Evolutionary conservation across 2,329 filamentous ascomycete genomes (phyloP).

Genomic region (Sporothrix pallida): DNA sequence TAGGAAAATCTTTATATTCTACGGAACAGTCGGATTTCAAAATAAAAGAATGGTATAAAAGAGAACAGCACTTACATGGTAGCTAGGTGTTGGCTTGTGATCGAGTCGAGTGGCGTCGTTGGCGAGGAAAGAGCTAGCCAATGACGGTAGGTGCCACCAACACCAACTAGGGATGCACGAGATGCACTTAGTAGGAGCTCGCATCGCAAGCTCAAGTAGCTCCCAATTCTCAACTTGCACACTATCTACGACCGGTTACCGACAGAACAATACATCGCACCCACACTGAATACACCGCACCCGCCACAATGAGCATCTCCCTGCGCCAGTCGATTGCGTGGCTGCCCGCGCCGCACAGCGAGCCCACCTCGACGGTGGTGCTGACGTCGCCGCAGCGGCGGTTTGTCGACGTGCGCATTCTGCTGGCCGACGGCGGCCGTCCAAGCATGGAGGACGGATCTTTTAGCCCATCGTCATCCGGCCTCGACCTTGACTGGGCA

Average conservation of each 20-base stretch:
- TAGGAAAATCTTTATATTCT: no score
- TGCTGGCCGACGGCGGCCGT: conserved; percentile 31
- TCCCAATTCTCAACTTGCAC: background rate
- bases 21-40: no score
- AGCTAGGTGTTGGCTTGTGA: background rate
- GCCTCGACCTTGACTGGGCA: conserved; percentile 64
- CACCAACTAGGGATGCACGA: background rate
- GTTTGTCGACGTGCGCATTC: conserved; percentile 68
- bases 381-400: conserved; percentile 62
- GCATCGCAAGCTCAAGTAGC: background rate
- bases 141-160: conserved; percentile 14
- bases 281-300: background rate
- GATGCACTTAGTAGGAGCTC: background rate
- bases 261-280: background rate
- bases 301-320: conserved; percentile 57
- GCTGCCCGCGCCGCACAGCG: conserved; percentile 56
- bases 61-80: no score
- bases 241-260: background rate
- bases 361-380: conserved; percentile 69
- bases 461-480: conserved; percentile 32
- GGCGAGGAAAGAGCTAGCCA: background rate
- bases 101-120: no score
- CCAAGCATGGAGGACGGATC: background rate
- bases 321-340: conserved; percentile 64
- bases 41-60: no score